Base-by-base conservation (phyloP, 1,284 basidiomycete genomes). In the Ustilago crameri region DNA sequence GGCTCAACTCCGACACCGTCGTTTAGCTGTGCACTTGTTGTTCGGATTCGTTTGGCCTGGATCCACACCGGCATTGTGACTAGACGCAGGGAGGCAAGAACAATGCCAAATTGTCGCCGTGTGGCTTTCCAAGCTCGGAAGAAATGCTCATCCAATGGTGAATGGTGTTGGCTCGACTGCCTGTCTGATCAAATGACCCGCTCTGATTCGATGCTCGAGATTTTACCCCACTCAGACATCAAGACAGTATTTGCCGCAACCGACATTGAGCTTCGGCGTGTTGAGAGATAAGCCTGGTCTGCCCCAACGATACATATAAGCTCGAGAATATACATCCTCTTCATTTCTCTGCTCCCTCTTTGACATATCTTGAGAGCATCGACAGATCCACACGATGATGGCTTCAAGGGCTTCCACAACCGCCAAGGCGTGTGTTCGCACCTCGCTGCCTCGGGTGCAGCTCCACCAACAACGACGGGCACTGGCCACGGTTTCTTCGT, bases 401-500 rank as follows among this genome's bases (percentile, higher is more conserved):
- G n/a, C 58, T 26, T 43, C 50, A 35, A 52, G 48, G 17, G 57
- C 49, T n/a, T 35, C 50, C 35, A 35, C 50, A 8, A 23, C 53
- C 30, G 57, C 58, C 23, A 51, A 30, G 24, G 54, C 44, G 2
- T 56, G 52, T 24, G 48, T 48, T 43, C 56, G 56, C 38, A 24
- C 26, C 27, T 46, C 64, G 35, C 30, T 58, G 15, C 24, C 32
- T 30, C 30, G 20, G 27, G 40, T 38, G 23, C 47, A 54, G n/a
- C 53, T 47, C 9, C 58, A 59, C 14, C 41, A 42, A 12, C 18
- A 22, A 2, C 46, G 44, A 55, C 66, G 75, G 56, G 20, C 66
- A 44, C 57, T 67, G 18, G 44, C 63, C 5, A 54, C 64, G 12
- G 60, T 69, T 43, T 59, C 63, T 14, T 54, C 65, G 3, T 56